Base-by-base conservation (phyloP, 768 basidiomycete genomes). In the Coprinopsis cinerea region DNA sequence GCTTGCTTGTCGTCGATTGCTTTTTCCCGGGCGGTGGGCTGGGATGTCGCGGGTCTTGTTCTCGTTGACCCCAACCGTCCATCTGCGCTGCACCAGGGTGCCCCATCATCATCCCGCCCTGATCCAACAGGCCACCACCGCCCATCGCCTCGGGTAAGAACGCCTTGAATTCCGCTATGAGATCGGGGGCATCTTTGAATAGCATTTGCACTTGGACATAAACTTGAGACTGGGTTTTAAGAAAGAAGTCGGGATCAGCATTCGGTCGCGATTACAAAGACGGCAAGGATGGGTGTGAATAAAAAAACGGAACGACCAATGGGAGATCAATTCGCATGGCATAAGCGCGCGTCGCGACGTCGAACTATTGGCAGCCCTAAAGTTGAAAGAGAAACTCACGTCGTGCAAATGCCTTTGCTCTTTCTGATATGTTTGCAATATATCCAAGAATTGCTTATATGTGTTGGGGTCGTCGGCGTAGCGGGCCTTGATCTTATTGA, bases 401-500 rank as follows among this genome's bases (percentile, higher is more conserved):
- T 87, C 83, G 46, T 83, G 82, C 11, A 80, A 64, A 59, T 82
- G 77, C 53, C 80, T 80, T 57, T 85, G 83, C 55, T 94, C 88
- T 62, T 88, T 89, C 61, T 90, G 87, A 68, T 91, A 90, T 37
- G 85, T 80, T 67, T 92, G 90, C 53, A 92, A 68, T 41, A 92
- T 88, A 68, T 92, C 90, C 57, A 92, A 69, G 61, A 92, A 92
- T 60, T 88, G 83, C 65, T 91, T 91, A 68, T 92, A 92, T 26
- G 87, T 93, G 59, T 92, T 91, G n/a, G 87, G 82, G 52, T 96
- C 92, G 55, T 87, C 82, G 10, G 80, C 68, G 66, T 86, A 98
- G 18, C 93, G 83, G 15, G 83, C 83, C 70, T 98, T 98, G 74
- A 99, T 98, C 74, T 94, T 95, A 78, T 96, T 97, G 59, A 99